phyloP scores from a whole-genome alignment of 257 asterid species.

The Nicotiana obtusifolia region DNA sequence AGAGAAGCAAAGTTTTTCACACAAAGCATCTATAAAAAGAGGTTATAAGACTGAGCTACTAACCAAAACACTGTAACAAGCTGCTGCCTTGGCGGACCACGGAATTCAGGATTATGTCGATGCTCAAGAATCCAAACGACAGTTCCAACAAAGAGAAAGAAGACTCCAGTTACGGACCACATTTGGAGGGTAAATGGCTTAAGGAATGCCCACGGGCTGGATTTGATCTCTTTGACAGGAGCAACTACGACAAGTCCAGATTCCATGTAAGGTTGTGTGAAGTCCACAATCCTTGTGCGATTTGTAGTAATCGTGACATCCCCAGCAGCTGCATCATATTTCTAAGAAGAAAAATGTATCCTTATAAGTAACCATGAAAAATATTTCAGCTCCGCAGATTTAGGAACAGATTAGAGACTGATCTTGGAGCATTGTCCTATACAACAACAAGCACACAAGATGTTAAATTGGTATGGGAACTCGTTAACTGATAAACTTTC shows the following conservation, averaged over 20 bases:
- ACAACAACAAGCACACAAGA: background rate
- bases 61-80: constrained; percentile 73
- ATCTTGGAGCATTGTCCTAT: background rate
- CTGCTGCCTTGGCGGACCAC: constrained; percentile 86
- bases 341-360: constrained; percentile 35
- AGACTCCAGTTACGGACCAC: constrained; percentile 82
- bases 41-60: constrained; percentile 17
- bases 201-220: constrained; percentile 89
- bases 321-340: constrained; percentile 92
- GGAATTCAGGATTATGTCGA: constrained; percentile 72
- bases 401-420: background rate
- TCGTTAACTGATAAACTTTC: background rate
- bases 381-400: background rate
- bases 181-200: constrained; percentile 87
- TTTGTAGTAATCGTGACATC: constrained; percentile 81
- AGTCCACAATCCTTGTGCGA: constrained; percentile 84
- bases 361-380: constrained; percentile 6
- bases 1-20: background rate
- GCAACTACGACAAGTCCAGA: constrained; percentile 88
- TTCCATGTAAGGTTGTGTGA: constrained; percentile 89
- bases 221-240: constrained; percentile 45
- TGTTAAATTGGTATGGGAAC: background rate
- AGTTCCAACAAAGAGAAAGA: constrained; percentile 75
- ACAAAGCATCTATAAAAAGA: background rate
- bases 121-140: constrained; percentile 99